Evolutionary conservation across 805 yeast genomes (phyloP).

Genomic region (Myxozyma udenii): DNA sequence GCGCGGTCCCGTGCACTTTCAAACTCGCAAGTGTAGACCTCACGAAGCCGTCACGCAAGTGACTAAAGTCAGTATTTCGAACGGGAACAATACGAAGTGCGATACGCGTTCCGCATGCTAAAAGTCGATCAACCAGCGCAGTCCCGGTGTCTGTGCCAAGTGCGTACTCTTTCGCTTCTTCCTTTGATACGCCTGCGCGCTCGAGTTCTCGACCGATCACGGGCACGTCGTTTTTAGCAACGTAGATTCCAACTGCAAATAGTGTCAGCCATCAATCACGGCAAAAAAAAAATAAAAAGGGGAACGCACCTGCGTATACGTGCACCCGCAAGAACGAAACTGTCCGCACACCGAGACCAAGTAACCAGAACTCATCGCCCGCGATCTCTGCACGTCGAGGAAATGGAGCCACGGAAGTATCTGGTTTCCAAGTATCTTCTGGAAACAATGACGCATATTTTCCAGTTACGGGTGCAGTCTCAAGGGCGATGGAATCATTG

Average conservation of each 20-base stretch:
- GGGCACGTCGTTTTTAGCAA: constrained; percentile 55
- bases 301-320: constrained; percentile 59
- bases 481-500: neutral
- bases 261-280: neutral
- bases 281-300: neutral
- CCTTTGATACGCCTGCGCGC: neutral
- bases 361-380: constrained; percentile 46
- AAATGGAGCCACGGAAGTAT: constrained; percentile 36
- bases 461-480: constrained; percentile 2
- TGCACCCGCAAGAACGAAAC: constrained; percentile 80
- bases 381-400: constrained; percentile 33
- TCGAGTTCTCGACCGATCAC: neutral
- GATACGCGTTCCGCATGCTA: constrained; percentile 59
- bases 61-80: constrained; percentile 87
- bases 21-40: constrained; percentile 67
- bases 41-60: constrained; percentile 82
- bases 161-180: neutral
- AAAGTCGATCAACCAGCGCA: constrained; percentile 53
- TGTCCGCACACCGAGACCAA: constrained; percentile 79
- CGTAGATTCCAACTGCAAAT: constrained; percentile 64
- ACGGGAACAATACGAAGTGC: constrained; percentile 78
- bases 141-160: constrained; percentile 52
- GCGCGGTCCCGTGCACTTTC: neutral
- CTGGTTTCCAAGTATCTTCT: constrained; percentile 20
- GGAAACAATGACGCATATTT: constrained; percentile 11